Percentiles rank a stretch among this genome's conserved stretches.
These are phyloP conservation scores for Setaria italica DNA, from an alignment of 202 grass and related monocot genomes.

Conservation along the genomic window DNA sequence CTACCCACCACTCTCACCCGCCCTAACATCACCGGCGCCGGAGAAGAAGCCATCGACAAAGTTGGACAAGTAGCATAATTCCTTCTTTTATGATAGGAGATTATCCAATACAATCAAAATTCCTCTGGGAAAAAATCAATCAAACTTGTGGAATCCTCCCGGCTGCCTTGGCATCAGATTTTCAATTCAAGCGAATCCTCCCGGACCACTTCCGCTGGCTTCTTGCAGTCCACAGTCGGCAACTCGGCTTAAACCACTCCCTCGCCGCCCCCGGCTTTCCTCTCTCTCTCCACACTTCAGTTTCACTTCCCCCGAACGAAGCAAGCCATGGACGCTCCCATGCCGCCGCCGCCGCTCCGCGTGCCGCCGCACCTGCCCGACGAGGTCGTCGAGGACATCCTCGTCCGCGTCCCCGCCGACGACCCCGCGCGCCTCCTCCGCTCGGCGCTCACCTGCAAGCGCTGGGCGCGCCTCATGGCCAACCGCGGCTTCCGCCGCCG, in stretches of 20 bases:
- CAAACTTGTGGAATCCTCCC: no score
- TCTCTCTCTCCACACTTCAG: neutral
- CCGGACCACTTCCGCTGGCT: no score
- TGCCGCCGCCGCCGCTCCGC: neutral
- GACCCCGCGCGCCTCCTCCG: neutral
- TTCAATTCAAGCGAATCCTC: no score
- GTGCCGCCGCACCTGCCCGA: neutral
- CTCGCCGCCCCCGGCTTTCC: neutral
- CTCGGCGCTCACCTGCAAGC: neutral
- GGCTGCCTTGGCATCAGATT: no score
- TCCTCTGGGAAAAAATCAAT: no score
- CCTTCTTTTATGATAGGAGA: no score
- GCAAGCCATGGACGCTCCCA: neutral
- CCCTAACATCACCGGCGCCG: neutral
- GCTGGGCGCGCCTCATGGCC: neutral
- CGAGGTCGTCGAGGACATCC: neutral
- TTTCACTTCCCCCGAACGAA: neutral
- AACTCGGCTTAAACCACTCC: neutral
- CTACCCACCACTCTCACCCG: no score
- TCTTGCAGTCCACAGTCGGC: neutral
- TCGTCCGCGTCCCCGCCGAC: neutral
- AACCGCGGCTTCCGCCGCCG: neutral
- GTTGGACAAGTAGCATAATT: neutral
- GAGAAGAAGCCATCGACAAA: neutral
- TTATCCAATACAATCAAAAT: no score